Evolutionary conservation across 306 rosid species (phyloP), one percentile per base, ranked within the genome.

Genomic region (Prunus mira): DNA sequence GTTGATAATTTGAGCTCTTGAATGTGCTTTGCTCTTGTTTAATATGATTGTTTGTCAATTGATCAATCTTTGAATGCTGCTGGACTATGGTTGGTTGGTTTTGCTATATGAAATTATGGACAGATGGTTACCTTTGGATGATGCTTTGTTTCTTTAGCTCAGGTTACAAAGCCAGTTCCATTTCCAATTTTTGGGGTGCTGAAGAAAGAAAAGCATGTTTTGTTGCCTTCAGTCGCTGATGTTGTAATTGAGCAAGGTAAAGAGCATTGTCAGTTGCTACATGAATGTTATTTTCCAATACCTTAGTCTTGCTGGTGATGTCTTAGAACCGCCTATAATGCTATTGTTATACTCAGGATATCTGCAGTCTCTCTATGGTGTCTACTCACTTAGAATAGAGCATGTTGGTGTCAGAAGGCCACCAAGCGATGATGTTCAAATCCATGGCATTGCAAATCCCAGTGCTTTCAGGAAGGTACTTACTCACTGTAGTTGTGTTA

Each of bases 161-260:
- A 92, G 98, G 95, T 84, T 77, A 76, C 92, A 0, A 92, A 84
- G 88, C 96, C 98, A 1, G 96, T 90, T 58, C 90, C 97, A 49
- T 89, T 94, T 80, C 96, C 97, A n/a, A 89, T 93, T 80, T 95
- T 92, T 55, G 98, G 98, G 28, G 96, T 81, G 47, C 79, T 90
- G 77, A 82, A 89, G 79, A 95, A 92, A 70, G 95, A 94, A 93
- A 95, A 95, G 93, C 93, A 95, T 84, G 92, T 95, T 80, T 78
- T 95, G 61, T 79, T 95, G 82, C 88, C 87, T 72, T 89, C 84
- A 24, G 98, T 94, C 65, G 85, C 97, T 5, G 98, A 92, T 86
- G 76, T 95, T n/a, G 89, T 90, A 45, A 80, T 95, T 74, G 97
- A 95, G 82, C 98, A 95, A 89, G 98, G 98, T 95, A 66, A 63